These are phyloP conservation scores for Fistulifera solaris DNA, from an alignment of 108 stramenopile genomes.

Conservation along the genomic window DNA sequence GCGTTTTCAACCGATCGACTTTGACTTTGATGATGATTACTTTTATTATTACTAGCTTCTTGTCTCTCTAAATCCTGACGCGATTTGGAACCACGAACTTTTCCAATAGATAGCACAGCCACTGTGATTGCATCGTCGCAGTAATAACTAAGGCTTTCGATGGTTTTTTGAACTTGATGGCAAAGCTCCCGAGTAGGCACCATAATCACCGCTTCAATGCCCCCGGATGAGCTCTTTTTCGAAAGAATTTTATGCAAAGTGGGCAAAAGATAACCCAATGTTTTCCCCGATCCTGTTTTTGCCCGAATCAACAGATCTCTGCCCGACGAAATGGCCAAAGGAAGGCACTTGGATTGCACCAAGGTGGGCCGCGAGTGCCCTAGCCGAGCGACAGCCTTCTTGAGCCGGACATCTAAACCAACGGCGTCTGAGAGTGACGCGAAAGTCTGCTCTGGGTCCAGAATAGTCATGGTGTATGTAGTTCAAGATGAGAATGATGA, in stretches of 20 bases:
- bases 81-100: conserved; percentile 28
- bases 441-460: conserved; percentile 67
- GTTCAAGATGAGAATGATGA: no score
- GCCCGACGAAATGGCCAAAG: conserved; percentile 71
- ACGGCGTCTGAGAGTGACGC: conserved; percentile 53
- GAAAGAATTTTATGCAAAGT: conserved; percentile 86
- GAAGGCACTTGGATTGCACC: conserved; percentile 79
- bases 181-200: conserved; percentile 96
- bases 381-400: conserved; percentile 70
- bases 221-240: conserved; percentile 4
- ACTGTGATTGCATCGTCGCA: conserved; percentile 77
- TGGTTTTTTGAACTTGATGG: conserved; percentile 68
- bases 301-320: conserved; percentile 91
- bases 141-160: conserved; percentile 83
- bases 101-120: conserved; percentile 54
- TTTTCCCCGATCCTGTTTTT: conserved; percentile 96
- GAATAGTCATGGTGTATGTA: conserved; percentile 18
- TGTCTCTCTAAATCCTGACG: conserved; percentile 42
- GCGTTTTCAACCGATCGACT: no score
- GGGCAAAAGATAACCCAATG: conserved; percentile 89
- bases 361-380: conserved; percentile 71
- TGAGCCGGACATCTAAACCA: conserved; percentile 70
- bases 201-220: conserved; percentile 80
- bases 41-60: conserved; percentile 71
- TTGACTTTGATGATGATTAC: no score